Evolutionary conservation across 106 monocot species (phyloP).

Genomic region (Acorus gramineus): DNA sequence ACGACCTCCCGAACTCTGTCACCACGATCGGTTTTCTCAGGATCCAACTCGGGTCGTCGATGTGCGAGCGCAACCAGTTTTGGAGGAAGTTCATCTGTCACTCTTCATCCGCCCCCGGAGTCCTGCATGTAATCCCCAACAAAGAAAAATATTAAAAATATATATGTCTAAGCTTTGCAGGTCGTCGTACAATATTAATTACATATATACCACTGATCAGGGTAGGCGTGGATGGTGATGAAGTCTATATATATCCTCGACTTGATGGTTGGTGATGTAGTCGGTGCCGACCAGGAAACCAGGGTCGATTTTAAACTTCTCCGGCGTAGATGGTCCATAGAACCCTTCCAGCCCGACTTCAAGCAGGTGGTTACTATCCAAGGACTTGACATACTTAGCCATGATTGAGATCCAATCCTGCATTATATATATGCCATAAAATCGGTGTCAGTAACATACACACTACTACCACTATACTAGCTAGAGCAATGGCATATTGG

Average conservation of each 20-base stretch:
- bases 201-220: constrained; percentile 6
- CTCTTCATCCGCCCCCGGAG: constrained; percentile 20
- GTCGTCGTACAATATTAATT: too few relatives aligned
- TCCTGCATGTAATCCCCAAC: too few relatives aligned
- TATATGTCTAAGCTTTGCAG: too few relatives aligned
- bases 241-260: constrained; percentile 10
- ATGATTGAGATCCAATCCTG: constrained; percentile 47
- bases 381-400: constrained; percentile 11
- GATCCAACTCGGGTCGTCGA: constrained; percentile 10
- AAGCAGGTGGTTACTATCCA: constrained; percentile 11
- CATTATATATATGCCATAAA: background rate
- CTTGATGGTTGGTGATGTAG: constrained; percentile 15
- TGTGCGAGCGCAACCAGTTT: constrained; percentile 27
- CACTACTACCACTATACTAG: too few relatives aligned
- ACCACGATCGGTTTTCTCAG: constrained; percentile 41
- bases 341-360: constrained; percentile 17
- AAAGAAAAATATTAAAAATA: too few relatives aligned
- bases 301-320: constrained; percentile 1
- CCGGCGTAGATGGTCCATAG: constrained; percentile 2
- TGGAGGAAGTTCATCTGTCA: constrained; percentile 23
- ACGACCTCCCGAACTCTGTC: constrained; percentile 34
- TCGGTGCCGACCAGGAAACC: constrained; percentile 7
- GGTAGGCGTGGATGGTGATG: constrained; percentile 18
- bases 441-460: too few relatives aligned
- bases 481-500: too few relatives aligned